Evolutionary conservation across 345 rosid species (phyloP), one percentile per base, ranked within the genome.

Genomic region (Boechera divaricarpa): DNA sequence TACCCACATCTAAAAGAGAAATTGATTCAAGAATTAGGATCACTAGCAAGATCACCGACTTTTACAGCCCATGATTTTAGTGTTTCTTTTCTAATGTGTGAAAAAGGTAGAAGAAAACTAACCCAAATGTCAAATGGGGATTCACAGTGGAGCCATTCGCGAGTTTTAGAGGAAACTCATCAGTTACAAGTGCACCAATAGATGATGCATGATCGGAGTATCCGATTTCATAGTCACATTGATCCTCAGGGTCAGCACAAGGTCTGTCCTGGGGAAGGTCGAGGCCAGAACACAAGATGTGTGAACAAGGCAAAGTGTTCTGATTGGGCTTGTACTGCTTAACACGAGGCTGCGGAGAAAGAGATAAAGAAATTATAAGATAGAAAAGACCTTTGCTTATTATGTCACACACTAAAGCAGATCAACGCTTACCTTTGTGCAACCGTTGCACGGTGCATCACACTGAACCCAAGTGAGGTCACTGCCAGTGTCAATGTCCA

Each of bases 381-480:
- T 16, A 8, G 6, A 8, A 29, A 39, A 33, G 10, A 42, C 39
- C 6, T 63, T 15, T 60, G 6, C 56, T 68, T 18, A 31, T 11
- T 12, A 63, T 63, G 45, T 11, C 13, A 28, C 58, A 64, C 10
- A 41, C 5, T 36, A 13, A 21, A 72, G 59, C 18, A 63, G 49
- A 51, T n/a, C 2, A 67, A 68, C 29, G 42, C 24, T 53, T 79
- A 94, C 98, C 98, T 74, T 74, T 11, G 90, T 89, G 88, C 98
- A 94, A 24, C 94, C 85, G 2, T 26, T 82, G 76, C 98, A 94
- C 29, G 98, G 97, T 38, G 97, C 98, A 87, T 92, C 92, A 70
- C 98, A 94, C 61, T 94, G 97, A 58, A 94, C 90, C 98, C 98
- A 94, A 70, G 98, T 90, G 38, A 92, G 85, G 71, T 94, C 98